phyloP scores from a whole-genome alignment of 805 yeast species.

The Saturnispora ahearnii region DNA sequence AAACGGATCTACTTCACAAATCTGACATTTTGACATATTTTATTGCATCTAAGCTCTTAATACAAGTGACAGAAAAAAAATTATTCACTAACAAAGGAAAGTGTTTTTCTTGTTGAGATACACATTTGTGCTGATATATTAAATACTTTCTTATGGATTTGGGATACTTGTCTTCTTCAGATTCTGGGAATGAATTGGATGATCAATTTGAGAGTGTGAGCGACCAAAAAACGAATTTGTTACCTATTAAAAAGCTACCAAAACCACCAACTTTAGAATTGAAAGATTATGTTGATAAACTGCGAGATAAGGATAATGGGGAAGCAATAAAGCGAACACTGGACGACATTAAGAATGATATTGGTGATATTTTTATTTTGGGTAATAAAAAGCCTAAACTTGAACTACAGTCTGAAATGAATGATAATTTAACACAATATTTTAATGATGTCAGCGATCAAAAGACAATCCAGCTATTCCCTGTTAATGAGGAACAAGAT shows the following conservation, averaged over 20 bases:
- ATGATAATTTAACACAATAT: neutral
- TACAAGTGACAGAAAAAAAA: neutral
- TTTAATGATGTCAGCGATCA: neutral
- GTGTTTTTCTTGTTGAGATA: too few relatives aligned
- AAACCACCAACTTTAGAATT: neutral
- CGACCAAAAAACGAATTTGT: neutral
- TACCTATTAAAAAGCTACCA: neutral
- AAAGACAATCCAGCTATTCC: neutral
- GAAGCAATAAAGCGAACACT: neutral
- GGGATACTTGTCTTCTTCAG: neutral
- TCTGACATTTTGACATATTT: conserved; percentile 15
- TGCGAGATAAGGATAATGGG: neutral
- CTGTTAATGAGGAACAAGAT: neutral
- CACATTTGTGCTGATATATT: neutral
- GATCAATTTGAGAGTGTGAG: neutral
- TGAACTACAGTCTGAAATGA: neutral
- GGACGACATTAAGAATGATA: neutral
- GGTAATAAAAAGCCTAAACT: neutral
- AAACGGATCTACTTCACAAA: conserved; percentile 23
- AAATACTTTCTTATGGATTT: neutral
- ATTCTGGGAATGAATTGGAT: neutral
- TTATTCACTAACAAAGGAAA: neutral
- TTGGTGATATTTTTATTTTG: neutral
- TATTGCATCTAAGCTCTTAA: neutral
- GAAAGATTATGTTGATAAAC: neutral